Evolutionary conservation across 2,329 filamentous ascomycete species (phyloP).

Genomic region (Coniochaeta prunicola): DNA sequence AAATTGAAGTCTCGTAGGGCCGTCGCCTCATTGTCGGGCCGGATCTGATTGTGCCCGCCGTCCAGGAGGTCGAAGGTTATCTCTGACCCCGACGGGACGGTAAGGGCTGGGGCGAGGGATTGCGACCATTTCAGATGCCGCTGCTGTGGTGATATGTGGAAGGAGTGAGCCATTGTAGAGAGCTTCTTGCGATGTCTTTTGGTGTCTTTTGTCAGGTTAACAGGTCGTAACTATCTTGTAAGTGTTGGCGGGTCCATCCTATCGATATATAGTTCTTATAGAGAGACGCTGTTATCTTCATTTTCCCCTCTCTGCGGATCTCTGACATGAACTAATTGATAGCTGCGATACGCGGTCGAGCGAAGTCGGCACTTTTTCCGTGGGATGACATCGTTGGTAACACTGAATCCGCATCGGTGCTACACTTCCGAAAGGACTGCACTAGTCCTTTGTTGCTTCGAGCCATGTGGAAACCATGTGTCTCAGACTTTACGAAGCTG

Average conservation of each 20-base stretch:
- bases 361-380: background rate
- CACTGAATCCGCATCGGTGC: background rate
- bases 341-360: background rate
- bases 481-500: background rate
- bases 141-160: slow-evolving; percentile 19
- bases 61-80: slow-evolving; percentile 42
- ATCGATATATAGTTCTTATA: background rate
- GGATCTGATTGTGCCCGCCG: slow-evolving; percentile 42
- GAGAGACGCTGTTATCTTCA: background rate
- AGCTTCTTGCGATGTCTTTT: background rate
- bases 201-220: too few relatives aligned
- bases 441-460: background rate
- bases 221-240: background rate
- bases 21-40: slow-evolving; percentile 29
- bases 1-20: slow-evolving; percentile 33
- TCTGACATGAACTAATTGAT: background rate
- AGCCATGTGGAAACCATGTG: background rate
- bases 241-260: background rate
- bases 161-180: slow-evolving; percentile 13
- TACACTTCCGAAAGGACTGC: background rate
- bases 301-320: background rate
- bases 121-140: slow-evolving; percentile 42
- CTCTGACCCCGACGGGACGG: slow-evolving; percentile 36
- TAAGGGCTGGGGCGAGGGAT: slow-evolving; percentile 33
- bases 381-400: background rate